These are phyloP conservation scores for Lyophyllum semitale DNA, from an alignment of 768 basidiomycete species.

Conservation along the genomic window DNA sequence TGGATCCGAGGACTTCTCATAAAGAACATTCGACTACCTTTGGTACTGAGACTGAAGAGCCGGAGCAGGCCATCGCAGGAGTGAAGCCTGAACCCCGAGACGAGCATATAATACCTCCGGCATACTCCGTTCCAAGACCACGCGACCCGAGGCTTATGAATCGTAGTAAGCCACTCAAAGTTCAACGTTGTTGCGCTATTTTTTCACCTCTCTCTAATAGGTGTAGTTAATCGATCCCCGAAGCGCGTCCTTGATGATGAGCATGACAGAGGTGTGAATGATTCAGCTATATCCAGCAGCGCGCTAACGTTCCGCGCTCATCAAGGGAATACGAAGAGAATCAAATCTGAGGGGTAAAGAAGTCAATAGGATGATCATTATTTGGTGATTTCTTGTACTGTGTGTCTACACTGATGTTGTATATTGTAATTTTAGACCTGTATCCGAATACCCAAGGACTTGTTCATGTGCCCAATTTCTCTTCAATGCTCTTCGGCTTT, in stretches of 20 bases:
- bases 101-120: not conserved
- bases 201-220: constrained; percentile 19
- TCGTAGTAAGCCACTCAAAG: not conserved
- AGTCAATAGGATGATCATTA: not conserved
- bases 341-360: not conserved
- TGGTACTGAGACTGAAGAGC: not conserved
- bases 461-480: not conserved
- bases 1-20: constrained; percentile 2
- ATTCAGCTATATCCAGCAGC: not conserved
- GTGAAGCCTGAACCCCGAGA: constrained; percentile 8
- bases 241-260: not conserved
- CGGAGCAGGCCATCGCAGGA: not conserved
- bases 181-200: constrained; percentile 61
- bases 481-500: not conserved
- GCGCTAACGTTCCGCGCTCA: not conserved
- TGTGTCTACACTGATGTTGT: not conserved
- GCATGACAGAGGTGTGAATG: not conserved
- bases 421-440: not conserved
- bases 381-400: not conserved
- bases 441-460: not conserved
- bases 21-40: constrained; percentile 5
- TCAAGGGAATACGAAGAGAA: not conserved
- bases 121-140: not conserved
- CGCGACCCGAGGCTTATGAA: not conserved
- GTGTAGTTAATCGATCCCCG: not conserved